A percentile compares a stretch with the other conserved stretches of the same genome.
These are phyloP conservation scores for Acarospora socialis DNA, from an alignment of 2,329 filamentous ascomycete genomes.

Conservation along the genomic window DNA sequence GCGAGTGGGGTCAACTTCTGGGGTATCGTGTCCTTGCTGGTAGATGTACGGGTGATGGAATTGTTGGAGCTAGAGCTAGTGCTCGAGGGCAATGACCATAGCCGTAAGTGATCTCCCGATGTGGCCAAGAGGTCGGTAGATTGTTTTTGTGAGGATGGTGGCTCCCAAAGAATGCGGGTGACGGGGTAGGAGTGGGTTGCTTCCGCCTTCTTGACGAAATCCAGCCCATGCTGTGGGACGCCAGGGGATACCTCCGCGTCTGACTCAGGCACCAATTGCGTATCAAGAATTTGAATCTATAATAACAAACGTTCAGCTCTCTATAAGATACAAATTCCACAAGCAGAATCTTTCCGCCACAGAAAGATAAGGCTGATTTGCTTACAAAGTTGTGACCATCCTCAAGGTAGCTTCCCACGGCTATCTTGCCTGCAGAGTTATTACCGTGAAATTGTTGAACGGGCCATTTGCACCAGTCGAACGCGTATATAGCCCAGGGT, in stretches of 20 bases:
- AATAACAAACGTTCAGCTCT: no score
- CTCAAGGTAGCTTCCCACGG: conserved; percentile 89
- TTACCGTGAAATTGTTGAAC: conserved; percentile 46
- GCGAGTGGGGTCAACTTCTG: conserved; percentile 84
- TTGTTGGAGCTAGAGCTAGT: conserved; percentile 33
- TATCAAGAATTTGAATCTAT: conserved; percentile 94
- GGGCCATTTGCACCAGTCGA: conserved; percentile 99
- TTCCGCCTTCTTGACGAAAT: conserved; percentile 88
- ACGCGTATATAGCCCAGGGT: conserved; percentile 90
- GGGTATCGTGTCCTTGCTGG: conserved; percentile 46
- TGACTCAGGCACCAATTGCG: conserved; percentile 58
- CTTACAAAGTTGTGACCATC: conserved; percentile 95
- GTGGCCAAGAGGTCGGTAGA: conserved; percentile 41
- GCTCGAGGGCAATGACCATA: conserved; percentile 37
- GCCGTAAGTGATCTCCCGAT: conserved; percentile 38
- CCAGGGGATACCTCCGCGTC: conserved; percentile 56
- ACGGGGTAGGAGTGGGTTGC: conserved; percentile 97
- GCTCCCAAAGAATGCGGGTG: conserved; percentile 40
- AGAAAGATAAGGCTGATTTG: conserved; percentile 11
- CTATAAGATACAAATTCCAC: conserved; percentile 4
- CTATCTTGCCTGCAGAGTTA: conserved; percentile 74
- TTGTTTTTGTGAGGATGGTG: conserved; percentile 38
- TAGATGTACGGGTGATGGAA: conserved; percentile 53
- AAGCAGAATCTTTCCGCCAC: neutral
- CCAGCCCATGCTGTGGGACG: conserved; percentile 59